These are phyloP conservation scores for Pseudogymnoascus sp. DNA, from an alignment of 2,329 filamentous ascomycete species.

Conservation along the genomic window DNA sequence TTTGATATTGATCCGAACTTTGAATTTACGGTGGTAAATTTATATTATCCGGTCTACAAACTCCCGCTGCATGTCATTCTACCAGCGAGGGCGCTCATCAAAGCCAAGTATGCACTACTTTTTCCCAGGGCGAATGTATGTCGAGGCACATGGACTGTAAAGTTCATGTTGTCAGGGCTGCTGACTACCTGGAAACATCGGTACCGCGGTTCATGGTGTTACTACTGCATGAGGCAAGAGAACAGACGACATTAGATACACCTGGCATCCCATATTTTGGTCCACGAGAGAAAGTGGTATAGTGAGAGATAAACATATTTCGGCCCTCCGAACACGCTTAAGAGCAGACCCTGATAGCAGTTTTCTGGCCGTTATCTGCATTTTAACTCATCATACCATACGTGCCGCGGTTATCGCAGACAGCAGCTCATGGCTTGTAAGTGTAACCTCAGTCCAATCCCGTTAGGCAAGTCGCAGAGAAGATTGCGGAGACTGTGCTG, in stretches of 20 bases:
- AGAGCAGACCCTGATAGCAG: not conserved
- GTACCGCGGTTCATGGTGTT: too few species aligned
- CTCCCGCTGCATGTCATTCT: not conserved
- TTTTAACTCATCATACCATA: not conserved
- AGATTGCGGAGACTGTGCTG: not conserved
- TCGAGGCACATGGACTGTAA: not conserved
- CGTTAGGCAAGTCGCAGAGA: not conserved
- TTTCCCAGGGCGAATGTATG: not conserved
- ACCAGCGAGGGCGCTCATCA: not conserved
- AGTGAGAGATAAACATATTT: not conserved
- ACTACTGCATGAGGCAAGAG: too few species aligned
- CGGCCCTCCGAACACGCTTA: not conserved
- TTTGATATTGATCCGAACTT: not conserved
- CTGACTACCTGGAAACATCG: not conserved
- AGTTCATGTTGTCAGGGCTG: not conserved
- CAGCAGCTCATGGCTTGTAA: not conserved
- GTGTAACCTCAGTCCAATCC: not conserved
- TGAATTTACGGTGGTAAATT: not conserved
- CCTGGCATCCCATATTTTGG: not conserved
- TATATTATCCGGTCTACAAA: not conserved
- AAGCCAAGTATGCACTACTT: not conserved
- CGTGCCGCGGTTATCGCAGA: not conserved
- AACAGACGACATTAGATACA: too few species aligned
- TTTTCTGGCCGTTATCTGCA: not conserved
- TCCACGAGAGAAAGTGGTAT: not conserved